These are phyloP conservation scores for Moelleriella libera DNA, from an alignment of 2,329 filamentous ascomycete genomes.

Conservation along the genomic window DNA sequence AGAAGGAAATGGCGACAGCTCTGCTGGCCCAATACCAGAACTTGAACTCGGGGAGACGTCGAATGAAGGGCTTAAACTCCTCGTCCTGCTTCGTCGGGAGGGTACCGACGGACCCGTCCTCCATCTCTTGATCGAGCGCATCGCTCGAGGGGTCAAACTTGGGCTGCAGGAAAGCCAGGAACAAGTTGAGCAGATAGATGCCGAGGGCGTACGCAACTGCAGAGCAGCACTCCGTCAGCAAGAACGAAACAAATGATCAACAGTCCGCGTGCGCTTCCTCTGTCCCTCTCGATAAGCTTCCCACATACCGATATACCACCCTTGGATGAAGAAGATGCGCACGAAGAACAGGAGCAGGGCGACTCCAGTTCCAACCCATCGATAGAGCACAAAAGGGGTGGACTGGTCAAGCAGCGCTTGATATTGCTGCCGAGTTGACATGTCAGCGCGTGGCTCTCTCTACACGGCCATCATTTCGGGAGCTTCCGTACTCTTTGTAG, in stretches of 20 bases:
- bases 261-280: too few relatives aligned
- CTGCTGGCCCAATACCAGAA: conserved; percentile 97
- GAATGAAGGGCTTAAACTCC: conserved; percentile 95
- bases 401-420: conserved; percentile 89
- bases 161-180: conserved; percentile 94
- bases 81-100: conserved; percentile 93
- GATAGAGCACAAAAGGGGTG: conserved; percentile 76
- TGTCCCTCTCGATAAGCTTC: neutral
- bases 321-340: conserved; percentile 81
- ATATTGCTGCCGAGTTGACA: conserved; percentile 51
- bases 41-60: conserved; percentile 95
- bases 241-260: neutral
- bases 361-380: conserved; percentile 75
- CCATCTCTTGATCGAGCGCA: conserved; percentile 81
- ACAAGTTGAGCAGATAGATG: conserved; percentile 97
- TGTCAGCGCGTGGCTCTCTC: neutral
- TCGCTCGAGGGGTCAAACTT: conserved; percentile 98
- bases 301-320: conserved; percentile 87
- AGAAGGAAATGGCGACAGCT: conserved; percentile 68
- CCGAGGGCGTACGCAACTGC: conserved; percentile 91
- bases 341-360: conserved; percentile 71
- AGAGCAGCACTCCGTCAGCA: neutral
- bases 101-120: conserved; percentile 70
- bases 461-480: neutral
- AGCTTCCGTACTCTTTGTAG: conserved; percentile 48